Percentiles rank a stretch among this genome's conserved stretches.
These are phyloP conservation scores for Smithsoniella earleae DNA, from an alignment of 163 green algal species.

Conservation along the genomic window DNA sequence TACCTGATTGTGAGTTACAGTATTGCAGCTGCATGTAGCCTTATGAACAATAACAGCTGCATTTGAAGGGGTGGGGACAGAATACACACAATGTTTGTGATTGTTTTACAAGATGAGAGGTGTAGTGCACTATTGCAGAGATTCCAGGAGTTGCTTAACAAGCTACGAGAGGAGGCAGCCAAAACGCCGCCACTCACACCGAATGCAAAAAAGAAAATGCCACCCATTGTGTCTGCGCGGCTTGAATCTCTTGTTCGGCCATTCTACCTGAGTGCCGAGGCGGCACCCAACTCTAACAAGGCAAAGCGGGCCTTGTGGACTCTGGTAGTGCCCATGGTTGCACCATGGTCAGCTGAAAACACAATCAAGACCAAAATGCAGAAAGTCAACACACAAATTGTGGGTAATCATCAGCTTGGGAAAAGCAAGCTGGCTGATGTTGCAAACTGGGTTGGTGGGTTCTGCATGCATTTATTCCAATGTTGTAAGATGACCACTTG, in stretches of 20 bases:
- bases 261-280: conserved; percentile 18
- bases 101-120: no score
- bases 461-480: not conserved
- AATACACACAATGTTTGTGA: not conserved
- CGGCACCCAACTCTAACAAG: not conserved
- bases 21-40: not conserved
- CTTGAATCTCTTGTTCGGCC: conserved; percentile 16
- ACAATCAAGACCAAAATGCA: conserved; percentile 31
- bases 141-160: not conserved
- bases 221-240: not conserved
- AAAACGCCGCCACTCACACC: not conserved
- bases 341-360: not conserved
- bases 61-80: not conserved
- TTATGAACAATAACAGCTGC: no score
- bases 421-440: not conserved
- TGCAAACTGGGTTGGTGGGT: not conserved
- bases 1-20: not conserved
- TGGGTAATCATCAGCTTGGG: conserved; percentile 12
- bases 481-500: no score
- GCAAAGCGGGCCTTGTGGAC: conserved; percentile 7
- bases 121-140: not conserved
- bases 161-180: conserved; percentile 5
- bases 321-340: not conserved
- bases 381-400: conserved; percentile 15
- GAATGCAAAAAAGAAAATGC: conserved; percentile 18